Base-by-base conservation (phyloP, 176 grass and related monocot genomes). In the Dactylis glomerata region DNA sequence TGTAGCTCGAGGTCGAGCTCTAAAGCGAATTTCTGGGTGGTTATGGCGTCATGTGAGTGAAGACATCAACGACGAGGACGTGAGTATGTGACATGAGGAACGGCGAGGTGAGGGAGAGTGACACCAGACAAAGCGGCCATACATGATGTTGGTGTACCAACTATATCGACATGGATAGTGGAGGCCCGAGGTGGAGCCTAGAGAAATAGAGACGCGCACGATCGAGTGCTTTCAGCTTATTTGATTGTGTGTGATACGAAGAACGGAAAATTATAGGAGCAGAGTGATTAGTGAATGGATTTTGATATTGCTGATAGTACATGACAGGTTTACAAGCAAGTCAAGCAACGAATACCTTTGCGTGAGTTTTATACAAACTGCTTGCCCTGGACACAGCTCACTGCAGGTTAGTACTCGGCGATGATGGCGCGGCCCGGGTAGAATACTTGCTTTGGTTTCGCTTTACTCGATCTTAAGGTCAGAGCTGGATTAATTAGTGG, bases 51-150 rank as follows among this genome's bases (percentile, higher is more conserved):
- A 28, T 78, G 52, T 38, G 36, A 78, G 2, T n/a, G 34, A 27
- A 41, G 75, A 41, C n/a, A 14, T 44, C 42, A 49, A 47, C 42
- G 52, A 24, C 34, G 15, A 59, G n/a, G 34, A 45, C 38, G 10
- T 52, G 63, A 66, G 62, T 17, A 8, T 5, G 38, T 71, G 38
- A 74, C 44, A 49, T 2, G 73, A 76, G 32, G 12, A 55, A 45
- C 24, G 70, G 70, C 31, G 3, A 36, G 31, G 3, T n/a, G 62
- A 15, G 30, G 12, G 40, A 16, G 38, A 23, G 41, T 47, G 69
- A 73, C 69, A 44, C 1, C 69, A 73, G 68, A 73, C 42, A 74
- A 74, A 74, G 42, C 50, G 71, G 44, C 45, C 71, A 51, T 50
- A 50, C 45, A 74, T 27, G 71, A 74, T 74, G 71, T 20, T 74